A percentile compares a stretch with the other conserved stretches of the same genome.
phyloP scores from a whole-genome alignment of 306 rosid genomes.

The Sicyos baderoa region DNA sequence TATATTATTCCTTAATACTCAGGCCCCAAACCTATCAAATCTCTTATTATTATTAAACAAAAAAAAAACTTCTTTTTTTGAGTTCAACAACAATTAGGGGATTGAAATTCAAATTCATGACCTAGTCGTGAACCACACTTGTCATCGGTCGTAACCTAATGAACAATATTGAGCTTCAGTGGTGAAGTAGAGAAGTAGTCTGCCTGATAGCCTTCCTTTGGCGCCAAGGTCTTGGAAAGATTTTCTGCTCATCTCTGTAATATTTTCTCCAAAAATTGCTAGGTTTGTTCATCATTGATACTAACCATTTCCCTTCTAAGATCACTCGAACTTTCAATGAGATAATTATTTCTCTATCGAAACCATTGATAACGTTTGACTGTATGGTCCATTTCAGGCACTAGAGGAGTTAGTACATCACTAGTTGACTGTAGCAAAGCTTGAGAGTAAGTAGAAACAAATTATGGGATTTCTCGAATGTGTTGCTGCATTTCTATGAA shows the following conservation, averaged over 20 bases:
- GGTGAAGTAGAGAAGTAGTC: background rate
- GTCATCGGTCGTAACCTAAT: background rate
- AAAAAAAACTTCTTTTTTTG: background rate
- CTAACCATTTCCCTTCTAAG: background rate
- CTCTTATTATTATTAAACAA: too few species aligned
- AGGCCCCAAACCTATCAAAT: too few species aligned
- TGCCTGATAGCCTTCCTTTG: background rate
- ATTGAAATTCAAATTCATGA: background rate
- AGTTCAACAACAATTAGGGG: background rate
- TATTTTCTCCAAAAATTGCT: background rate
- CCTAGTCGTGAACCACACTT: background rate
- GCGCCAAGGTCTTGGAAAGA: background rate
- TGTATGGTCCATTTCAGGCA: background rate
- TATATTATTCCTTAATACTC: too few species aligned
- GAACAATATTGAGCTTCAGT: background rate
- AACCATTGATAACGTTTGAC: background rate
- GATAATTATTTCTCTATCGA: background rate
- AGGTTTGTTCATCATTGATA: background rate
- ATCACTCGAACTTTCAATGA: background rate
- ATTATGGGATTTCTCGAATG: background rate
- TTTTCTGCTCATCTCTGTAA: constrained; percentile 3
- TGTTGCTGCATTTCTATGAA: background rate
- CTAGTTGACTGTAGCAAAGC: background rate
- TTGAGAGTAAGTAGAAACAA: background rate
- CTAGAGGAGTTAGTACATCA: background rate